A percentile compares a stretch with the other conserved stretches of the same genome.
These are phyloP conservation scores for Babesia caballi DNA, from an alignment of 169 alveolate genomes.

Conservation along the genomic window DNA sequence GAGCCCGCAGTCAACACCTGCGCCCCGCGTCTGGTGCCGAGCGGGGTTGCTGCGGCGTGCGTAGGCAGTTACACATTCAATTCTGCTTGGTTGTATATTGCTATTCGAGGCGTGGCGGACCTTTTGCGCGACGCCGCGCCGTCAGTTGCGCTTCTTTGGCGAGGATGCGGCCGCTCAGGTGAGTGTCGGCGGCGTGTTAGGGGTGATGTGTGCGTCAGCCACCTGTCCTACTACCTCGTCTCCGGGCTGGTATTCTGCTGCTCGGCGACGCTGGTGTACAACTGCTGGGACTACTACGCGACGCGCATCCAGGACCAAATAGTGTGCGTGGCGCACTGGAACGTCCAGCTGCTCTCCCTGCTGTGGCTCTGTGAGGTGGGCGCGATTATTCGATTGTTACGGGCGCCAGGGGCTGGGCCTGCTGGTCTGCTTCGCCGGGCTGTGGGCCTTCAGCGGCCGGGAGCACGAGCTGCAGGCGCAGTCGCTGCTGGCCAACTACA, in stretches of 20 bases:
- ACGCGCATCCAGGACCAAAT: conserved; percentile 39
- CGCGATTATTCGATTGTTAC: neutral
- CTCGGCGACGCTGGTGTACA: conserved; percentile 42
- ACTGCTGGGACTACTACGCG: conserved; percentile 64
- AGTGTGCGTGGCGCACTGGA: conserved; percentile 53
- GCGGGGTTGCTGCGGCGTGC: neutral
- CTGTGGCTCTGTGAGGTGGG: conserved; percentile 58
- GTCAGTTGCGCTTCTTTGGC: neutral
- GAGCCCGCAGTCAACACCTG: neutral
- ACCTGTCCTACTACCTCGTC: conserved; percentile 34
- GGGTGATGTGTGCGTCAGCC: conserved; percentile 19
- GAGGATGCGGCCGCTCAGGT: conserved; percentile 48
- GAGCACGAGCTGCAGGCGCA: conserved; percentile 25
- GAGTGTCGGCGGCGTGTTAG: neutral
- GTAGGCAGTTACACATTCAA: neutral
- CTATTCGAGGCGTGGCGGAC: neutral
- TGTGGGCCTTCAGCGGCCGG: conserved; percentile 38
- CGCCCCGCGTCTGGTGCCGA: neutral
- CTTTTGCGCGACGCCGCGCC: neutral
- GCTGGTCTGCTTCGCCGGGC: conserved; percentile 45
- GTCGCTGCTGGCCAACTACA: conserved; percentile 43
- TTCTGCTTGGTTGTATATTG: neutral
- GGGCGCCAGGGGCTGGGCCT: conserved; percentile 23
- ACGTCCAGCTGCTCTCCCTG: conserved; percentile 37
- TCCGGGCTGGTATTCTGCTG: conserved; percentile 38